Evolutionary conservation across 202 grass and related monocot genomes (phyloP), one percentile per base, ranked within the genome.

Genomic region (Eragrostis tef): DNA sequence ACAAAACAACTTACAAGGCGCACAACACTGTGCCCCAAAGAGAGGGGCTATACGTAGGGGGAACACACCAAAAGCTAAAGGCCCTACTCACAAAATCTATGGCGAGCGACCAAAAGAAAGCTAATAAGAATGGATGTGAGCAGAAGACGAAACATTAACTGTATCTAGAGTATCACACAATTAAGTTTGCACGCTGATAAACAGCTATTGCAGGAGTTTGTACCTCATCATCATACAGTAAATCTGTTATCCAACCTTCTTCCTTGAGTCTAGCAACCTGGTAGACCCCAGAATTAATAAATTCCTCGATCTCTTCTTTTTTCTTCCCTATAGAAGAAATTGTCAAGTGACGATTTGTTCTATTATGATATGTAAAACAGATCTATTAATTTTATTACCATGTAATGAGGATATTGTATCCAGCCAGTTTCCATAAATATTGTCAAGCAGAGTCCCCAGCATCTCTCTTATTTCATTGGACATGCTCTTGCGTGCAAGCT

Each of bases 161-260:
- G 36, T 67, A 71, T 50, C 58, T 65, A 81, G 41, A 78, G 43
- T 52, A 75, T 63, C 24, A 50, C 82, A 42, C 16, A 75, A 62
- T 71, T 58, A 62, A 64, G 17, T 72, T 44, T 58, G 16, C 14
- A 71, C 43, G 48, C 60, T 74, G 70, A 41, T 83, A 70, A 77
- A 70, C 15, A 54, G 67, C 75, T 69, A 45, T 64, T 70, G 25
- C 82, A 81, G 59, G 64, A 88, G 70, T 54, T 15, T 74, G 41
- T 82, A 98, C 96, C 96, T 98, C 92, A 11, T 98, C 96, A 43
- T 98, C 96, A 88, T 98, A 98, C 80, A 93, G 24, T 88, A 95
- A 77, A 84, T 98, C 87, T 66, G 96, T 98, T 80, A 98, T 86
- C 96, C 96, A 95, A 81, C 92, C 90, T 93, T 93, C 90, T 87